Evolutionary conservation across 192 early-diverging fungal genomes (phyloP).

Genomic region (Chytriomyces confervae): DNA sequence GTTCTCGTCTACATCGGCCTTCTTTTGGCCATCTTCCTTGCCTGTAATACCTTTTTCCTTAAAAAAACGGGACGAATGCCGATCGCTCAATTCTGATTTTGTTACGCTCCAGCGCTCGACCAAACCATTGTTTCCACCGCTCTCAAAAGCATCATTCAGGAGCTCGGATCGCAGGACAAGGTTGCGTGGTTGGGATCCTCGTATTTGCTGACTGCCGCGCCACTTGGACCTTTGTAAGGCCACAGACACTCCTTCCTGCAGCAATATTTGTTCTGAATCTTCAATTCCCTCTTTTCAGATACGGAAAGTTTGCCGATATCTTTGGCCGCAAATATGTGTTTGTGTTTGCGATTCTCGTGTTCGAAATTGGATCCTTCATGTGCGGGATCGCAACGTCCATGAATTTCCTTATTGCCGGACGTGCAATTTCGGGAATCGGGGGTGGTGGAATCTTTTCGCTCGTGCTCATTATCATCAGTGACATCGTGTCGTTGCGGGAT

Average conservation of each 20-base stretch:
- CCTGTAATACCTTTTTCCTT: background rate
- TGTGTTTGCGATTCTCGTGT: constrained; percentile 74
- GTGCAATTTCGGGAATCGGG: constrained; percentile 83
- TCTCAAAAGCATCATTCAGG: constrained; percentile 69
- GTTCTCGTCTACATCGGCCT: constrained; percentile 17
- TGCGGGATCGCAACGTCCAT: constrained; percentile 74
- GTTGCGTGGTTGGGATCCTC: constrained; percentile 83
- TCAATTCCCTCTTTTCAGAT: constrained; percentile 31
- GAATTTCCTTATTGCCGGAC: constrained; percentile 71
- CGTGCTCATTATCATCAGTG: constrained; percentile 65
- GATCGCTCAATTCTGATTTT: constrained; percentile 64
- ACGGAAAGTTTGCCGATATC: constrained; percentile 90
- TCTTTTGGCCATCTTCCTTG: constrained; percentile 15
- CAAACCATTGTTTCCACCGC: constrained; percentile 84
- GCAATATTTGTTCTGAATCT: background rate
- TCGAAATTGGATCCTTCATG: constrained; percentile 80
- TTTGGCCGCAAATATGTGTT: constrained; percentile 86
- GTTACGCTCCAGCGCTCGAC: constrained; percentile 75
- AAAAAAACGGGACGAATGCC: background rate
- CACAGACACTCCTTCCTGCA: background rate
- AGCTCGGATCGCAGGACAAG: constrained; percentile 67
- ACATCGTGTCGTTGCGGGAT: constrained; percentile 34
- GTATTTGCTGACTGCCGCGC: constrained; percentile 34
- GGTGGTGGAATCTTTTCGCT: constrained; percentile 78
- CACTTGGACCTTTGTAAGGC: constrained; percentile 17